Evolutionary conservation across 2,329 filamentous ascomycete genomes (phyloP), one percentile per base, ranked within the genome.

Genomic region (Cytospora leucostoma): DNA sequence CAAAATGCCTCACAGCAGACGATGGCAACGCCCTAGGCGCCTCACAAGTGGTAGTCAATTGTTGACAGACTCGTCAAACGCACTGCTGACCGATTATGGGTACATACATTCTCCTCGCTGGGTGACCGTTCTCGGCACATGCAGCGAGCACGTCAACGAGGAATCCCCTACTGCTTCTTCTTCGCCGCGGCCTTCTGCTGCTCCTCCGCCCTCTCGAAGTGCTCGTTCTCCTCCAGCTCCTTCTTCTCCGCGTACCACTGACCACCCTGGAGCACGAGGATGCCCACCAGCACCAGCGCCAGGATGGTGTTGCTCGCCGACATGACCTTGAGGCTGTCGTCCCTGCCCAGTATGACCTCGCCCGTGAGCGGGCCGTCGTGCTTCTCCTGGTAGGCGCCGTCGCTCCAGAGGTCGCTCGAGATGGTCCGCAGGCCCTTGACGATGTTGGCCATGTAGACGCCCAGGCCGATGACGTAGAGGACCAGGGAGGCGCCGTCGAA

Each of bases 231-330:
- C 74, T 93, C 90, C 72, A 84, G 83, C 77, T 98, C 93, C 79
- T 96, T 96, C 74, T 91, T 85, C 84, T 98, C 93, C 33, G 95
- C 95, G 79, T 99, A 99, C 95, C 94, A 98, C 83, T 98, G 92
- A 12, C 95, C 95, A 21, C 92, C 92, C 85, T 99, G 95, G 72
- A 99, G 79, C 38, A 97, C 91, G 68, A 99, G 75, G 11, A 99
- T 91, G 6, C 95, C 95, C 3, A 98, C 88, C 59, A 99, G 79
- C 35, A 99, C 92, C 52, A 99, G 84, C 40, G 94, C 95, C 63
- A 98, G 78, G 74, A 99, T 99, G 3, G 95, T 98, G 78, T 99
- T 97, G 76, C 92, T 97, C 8, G 95, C 95, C 37, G 93, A 88
- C 71, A 98, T 81, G 17, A 99, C 94, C 80, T 92, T 90, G 70